Evolutionary conservation across 306 rosid genomes (phyloP), one percentile per base, ranked within the genome.

Genomic region (Quercus aquifolioides): DNA sequence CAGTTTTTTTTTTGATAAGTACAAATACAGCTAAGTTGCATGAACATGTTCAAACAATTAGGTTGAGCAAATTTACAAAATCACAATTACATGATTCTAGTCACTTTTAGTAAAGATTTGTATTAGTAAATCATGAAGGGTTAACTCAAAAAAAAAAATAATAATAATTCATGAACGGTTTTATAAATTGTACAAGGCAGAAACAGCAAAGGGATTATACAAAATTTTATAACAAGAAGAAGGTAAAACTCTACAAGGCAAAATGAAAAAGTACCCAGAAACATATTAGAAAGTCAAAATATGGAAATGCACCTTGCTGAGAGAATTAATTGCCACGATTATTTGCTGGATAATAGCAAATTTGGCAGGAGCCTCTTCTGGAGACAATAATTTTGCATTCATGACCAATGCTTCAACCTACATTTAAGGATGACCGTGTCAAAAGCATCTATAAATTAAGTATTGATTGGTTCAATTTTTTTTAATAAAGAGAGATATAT

Each of bases 261-360:
- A 14, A 18, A 68, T 13, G 28, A 68, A 64, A 43, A 43, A 7
- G 23, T 23, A 25, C 11, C 23, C 17, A 74, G 62, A 4, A 60
- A 55, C 67, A 69, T 3, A 38, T 18, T 9, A 14, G 21, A 56
- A 63, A 69, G 41, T 72, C 58, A 86, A 77, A 56, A 79, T 57
- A 52, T 57, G 71, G 69, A 69, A 35, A 82, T 55, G 69, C 74
- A 95, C 99, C 99, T 95, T 95, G 95, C 99, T 95, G 86, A 95
- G 96, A 62, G 97, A 85, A 89, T 91, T 93, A 49, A 95, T 93
- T 20, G 96, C 98, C 92, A 92, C 82, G 59, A 95, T 93, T 76
- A 93, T 95, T 87, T 95, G 98, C 93, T 93, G 93, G 65, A 91
- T 80, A 28, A 84, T 85, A 77, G 84, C 82, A 89, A 91, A 69